Evolutionary conservation across 257 asterid species (phyloP).

Genomic region (Solanum sitiens): DNA sequence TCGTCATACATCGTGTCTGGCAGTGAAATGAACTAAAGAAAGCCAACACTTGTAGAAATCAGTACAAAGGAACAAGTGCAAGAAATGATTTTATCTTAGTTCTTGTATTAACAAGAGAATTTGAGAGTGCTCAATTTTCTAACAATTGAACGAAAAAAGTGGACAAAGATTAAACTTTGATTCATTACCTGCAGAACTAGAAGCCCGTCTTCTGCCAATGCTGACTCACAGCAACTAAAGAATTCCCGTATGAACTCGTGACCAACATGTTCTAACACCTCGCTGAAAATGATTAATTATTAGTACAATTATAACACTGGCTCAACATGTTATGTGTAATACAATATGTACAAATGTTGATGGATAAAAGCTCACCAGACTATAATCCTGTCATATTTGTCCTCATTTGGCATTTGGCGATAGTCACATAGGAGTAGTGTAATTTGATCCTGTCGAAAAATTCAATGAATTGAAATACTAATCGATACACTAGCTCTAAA

Average conservation of each 20-base stretch:
- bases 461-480: too few species aligned
- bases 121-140: too few species aligned
- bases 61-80: too few species aligned
- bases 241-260: constrained; percentile 76
- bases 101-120: too few species aligned
- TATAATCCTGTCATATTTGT: background rate
- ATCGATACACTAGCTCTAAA: too few species aligned
- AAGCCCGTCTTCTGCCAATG: constrained; percentile 53
- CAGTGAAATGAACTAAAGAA: constrained; percentile 47
- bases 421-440: constrained; percentile 71
- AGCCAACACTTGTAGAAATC: background rate
- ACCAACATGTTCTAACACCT: constrained; percentile 92
- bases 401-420: constrained; percentile 14
- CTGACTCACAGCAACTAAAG: constrained; percentile 54
- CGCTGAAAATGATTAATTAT: constrained; percentile 40
- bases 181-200: constrained; percentile 66
- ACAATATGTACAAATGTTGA: background rate
- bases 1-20: constrained; percentile 65
- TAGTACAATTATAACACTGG: background rate
- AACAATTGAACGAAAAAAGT: too few species aligned
- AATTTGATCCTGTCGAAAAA: constrained; percentile 40
- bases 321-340: background rate
- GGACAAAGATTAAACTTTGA: too few species aligned
- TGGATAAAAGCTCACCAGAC: background rate
- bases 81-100: too few species aligned